These are phyloP conservation scores for Trichophyton schoenleinii DNA, from an alignment of 2,329 filamentous ascomycete genomes.

Conservation along the genomic window DNA sequence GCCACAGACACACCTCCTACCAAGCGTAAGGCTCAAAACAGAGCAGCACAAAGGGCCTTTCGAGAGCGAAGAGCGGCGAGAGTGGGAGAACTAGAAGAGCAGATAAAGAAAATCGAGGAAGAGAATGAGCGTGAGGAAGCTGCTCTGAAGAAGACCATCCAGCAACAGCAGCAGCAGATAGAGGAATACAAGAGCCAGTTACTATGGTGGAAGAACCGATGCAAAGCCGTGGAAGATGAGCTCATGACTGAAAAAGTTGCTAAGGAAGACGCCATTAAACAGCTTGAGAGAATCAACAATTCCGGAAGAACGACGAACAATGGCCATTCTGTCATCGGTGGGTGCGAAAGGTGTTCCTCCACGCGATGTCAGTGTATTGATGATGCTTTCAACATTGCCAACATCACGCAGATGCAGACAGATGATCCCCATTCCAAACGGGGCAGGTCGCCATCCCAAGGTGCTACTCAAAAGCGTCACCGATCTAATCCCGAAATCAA, in stretches of 20 bases:
- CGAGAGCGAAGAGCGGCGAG: constrained; percentile 85
- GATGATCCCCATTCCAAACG: constrained; percentile 25
- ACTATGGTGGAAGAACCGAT: constrained; percentile 39
- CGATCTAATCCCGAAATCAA: constrained; percentile 39
- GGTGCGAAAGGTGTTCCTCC: constrained; percentile 54
- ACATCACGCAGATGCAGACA: constrained; percentile 27
- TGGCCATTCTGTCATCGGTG: constrained; percentile 32
- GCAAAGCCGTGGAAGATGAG: constrained; percentile 50
- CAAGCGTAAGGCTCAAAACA: constrained; percentile 74
- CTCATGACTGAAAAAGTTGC: constrained; percentile 36
- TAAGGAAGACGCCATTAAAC: constrained; percentile 32
- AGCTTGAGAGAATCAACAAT: constrained; percentile 18
- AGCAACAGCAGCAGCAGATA: constrained; percentile 50
- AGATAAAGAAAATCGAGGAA: constrained; percentile 38
- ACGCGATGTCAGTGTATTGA: constrained; percentile 51
- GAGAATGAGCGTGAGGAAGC: constrained; percentile 33
- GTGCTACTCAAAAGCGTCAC: constrained; percentile 39
- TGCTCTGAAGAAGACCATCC: constrained; percentile 44
- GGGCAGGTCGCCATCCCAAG: constrained; percentile 22
- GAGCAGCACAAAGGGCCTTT: constrained; percentile 85
- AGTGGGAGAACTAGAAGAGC: constrained; percentile 54
- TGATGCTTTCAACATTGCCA: constrained; percentile 39
- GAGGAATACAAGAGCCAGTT: constrained; percentile 49
- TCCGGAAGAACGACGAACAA: constrained; percentile 7
- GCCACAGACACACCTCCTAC: constrained; percentile 91